Conservation (phyloP, 257 asterid species). For the Solanum etuberosum region DNA sequence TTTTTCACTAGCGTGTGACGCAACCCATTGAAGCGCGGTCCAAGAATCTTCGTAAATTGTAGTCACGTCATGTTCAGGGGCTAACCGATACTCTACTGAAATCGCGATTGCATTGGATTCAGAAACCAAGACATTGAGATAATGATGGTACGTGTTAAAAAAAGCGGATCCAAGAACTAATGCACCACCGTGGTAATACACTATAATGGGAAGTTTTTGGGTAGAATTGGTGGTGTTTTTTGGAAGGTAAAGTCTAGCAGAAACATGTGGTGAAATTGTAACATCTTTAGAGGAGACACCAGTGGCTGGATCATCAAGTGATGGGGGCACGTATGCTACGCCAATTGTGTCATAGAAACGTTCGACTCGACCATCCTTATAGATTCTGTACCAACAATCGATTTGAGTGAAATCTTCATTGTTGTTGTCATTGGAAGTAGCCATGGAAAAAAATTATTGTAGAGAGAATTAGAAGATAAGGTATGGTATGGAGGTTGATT, state of each 20-base stretch:
- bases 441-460: neutral
- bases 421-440: neutral
- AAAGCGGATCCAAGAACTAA: conserved; percentile 20
- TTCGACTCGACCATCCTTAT: conserved; percentile 27
- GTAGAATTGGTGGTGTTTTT: neutral
- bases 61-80: conserved; percentile 23
- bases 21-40: conserved; percentile 20
- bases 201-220: conserved; percentile 10
- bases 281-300: conserved; percentile 21
- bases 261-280: conserved; percentile 5
- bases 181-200: conserved; percentile 25
- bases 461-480: neutral
- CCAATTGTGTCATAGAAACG: conserved; percentile 4
- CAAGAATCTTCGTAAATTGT: conserved; percentile 17
- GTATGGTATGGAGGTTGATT: neutral
- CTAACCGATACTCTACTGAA: conserved; percentile 21
- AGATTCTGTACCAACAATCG: conserved; percentile 11
- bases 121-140: conserved; percentile 1
- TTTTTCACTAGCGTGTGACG: neutral
- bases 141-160: neutral
- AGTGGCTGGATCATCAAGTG: neutral
- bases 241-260: conserved; percentile 27
- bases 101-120: conserved; percentile 1
- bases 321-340: conserved; percentile 5
- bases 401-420: conserved; percentile 1